Percentiles rank a stretch among this genome's conserved stretches.
Conservation (phyloP, 2,329 filamentous ascomycete genomes). For the Meredithiella fracta region DNA sequence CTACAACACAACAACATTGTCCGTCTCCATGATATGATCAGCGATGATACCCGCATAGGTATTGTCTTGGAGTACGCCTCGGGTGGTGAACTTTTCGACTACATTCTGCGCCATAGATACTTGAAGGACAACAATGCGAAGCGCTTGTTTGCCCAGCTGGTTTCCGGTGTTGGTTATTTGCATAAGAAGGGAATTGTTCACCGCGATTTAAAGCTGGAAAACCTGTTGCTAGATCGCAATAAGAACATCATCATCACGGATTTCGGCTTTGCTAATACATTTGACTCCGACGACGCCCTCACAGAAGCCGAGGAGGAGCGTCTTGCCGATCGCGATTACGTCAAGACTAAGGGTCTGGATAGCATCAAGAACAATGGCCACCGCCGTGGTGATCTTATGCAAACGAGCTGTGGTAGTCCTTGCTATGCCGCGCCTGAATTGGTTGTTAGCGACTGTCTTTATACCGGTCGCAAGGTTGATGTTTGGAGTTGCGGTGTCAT, state of each 20-base stretch:
- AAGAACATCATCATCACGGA: conserved; percentile 99
- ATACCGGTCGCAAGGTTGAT: conserved; percentile 94
- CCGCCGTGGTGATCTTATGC: conserved; percentile 88
- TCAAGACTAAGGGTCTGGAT: conserved; percentile 76
- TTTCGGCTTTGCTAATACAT: conserved; percentile 97
- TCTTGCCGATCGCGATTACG: conserved; percentile 70
- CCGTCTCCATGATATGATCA: conserved; percentile 91
- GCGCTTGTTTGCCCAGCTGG: conserved; percentile 81
- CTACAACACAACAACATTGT: conserved; percentile 95
- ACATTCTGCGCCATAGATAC: conserved; percentile 92
- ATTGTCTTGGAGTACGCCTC: conserved; percentile 98
- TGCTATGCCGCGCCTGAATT: conserved; percentile 95
- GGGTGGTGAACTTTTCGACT: conserved; percentile 92
- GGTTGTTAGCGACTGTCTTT: conserved; percentile 91
- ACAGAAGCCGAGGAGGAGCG: conserved; percentile 80
- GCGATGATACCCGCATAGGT: conserved; percentile 91
- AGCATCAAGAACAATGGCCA: conserved; percentile 56
- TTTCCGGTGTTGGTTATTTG: conserved; percentile 91
- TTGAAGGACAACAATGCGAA: conserved; percentile 85
- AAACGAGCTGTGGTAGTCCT: conserved; percentile 94
- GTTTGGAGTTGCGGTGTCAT: conserved; percentile 99
- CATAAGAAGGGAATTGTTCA: conserved; percentile 99
- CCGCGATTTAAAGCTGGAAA: conserved; percentile 90
- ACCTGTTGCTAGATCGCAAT: conserved; percentile 84
- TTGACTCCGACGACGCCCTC: conserved; percentile 75